Conservation (phyloP, 2,329 filamentous ascomycete genomes). For the Sarocladium brachiariae region DNA sequence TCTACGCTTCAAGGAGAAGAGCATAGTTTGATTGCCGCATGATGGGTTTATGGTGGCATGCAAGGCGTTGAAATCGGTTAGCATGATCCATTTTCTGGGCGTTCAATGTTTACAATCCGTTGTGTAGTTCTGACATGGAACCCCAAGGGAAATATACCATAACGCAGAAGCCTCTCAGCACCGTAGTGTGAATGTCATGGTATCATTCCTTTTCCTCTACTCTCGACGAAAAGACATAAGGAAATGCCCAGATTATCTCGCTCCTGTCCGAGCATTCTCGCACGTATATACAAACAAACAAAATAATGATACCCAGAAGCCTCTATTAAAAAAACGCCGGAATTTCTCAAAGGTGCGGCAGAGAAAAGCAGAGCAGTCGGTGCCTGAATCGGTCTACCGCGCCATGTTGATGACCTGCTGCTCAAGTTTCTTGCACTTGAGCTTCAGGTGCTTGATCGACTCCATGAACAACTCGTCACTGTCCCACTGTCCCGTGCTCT, state of each 20-base stretch:
- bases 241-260: not conserved
- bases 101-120: too few relatives aligned
- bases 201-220: slow-evolving; percentile 13
- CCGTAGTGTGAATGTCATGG: slow-evolving; percentile 12
- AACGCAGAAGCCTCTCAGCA: too few relatives aligned
- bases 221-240: not conserved
- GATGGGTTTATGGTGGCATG: not conserved
- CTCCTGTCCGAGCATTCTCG: not conserved
- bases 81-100: not conserved
- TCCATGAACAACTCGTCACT: slow-evolving; percentile 93
- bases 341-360: not conserved
- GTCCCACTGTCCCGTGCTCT: slow-evolving; percentile 92
- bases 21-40: not conserved
- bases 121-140: too few relatives aligned
- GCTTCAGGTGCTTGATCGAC: slow-evolving; percentile 75
- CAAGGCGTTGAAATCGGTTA: not conserved
- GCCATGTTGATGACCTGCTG: slow-evolving; percentile 62
- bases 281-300: slow-evolving; percentile 11
- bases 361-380: not conserved
- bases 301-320: not conserved
- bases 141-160: too few relatives aligned
- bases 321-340: not conserved
- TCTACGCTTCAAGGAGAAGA: slow-evolving; percentile 37
- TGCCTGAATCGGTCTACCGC: slow-evolving; percentile 30
- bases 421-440: slow-evolving; percentile 72